Evolutionary conservation across 352 stramenopile species (phyloP).

Genomic region (Phytophthora pluvialis): DNA sequence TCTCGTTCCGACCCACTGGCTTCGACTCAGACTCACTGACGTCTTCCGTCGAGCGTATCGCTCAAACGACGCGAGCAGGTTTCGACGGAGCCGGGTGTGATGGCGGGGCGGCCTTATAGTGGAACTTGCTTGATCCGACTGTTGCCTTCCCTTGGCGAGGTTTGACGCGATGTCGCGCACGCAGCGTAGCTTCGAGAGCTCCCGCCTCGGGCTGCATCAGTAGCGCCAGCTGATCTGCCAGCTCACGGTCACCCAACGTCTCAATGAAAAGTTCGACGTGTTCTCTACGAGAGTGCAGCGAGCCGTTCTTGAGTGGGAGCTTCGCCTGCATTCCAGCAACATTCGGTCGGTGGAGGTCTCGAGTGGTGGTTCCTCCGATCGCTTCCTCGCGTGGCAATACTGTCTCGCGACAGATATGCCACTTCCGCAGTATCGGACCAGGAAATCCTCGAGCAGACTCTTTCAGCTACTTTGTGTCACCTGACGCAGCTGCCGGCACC

Average conservation of each 20-base stretch:
- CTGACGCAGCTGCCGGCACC: neutral
- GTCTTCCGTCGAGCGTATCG: no score
- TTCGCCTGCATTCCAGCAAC: neutral
- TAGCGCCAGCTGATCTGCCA: no score
- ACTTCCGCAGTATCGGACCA: conserved; percentile 2
- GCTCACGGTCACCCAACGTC: neutral
- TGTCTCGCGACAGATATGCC: neutral
- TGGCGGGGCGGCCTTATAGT: no score
- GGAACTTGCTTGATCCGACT: no score
- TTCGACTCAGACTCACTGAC: no score
- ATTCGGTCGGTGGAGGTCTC: conserved; percentile 6
- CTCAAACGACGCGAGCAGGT: no score
- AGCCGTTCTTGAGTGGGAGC: neutral
- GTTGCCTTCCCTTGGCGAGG: no score
- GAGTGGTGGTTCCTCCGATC: neutral
- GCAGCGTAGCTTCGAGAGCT: no score
- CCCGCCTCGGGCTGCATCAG: no score
- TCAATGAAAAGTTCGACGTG: neutral
- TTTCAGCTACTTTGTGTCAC: neutral
- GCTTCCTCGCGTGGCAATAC: neutral
- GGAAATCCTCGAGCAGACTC: neutral
- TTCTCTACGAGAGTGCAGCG: neutral
- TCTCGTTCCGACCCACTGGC: no score
- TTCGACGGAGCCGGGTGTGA: no score
- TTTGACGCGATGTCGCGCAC: no score